Percentiles rank a stretch among this genome's conserved stretches.
Evolutionary conservation across 495 filamentous ascomycete species (phyloP).

Genomic region (Friedmanniomyces simplex): DNA sequence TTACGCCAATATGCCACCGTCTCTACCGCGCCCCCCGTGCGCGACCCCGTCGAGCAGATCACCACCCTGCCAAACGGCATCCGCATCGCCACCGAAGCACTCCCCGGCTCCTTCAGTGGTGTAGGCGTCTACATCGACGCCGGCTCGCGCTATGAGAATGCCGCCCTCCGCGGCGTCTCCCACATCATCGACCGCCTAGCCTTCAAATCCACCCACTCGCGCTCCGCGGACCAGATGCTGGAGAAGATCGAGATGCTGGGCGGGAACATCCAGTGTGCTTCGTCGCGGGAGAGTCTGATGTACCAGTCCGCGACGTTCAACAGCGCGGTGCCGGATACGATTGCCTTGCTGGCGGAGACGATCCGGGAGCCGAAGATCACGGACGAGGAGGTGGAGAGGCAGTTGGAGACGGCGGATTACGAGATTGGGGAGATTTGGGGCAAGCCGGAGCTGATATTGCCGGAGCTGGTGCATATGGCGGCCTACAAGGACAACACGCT

Average conservation of each 20-base stretch:
- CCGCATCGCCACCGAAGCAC: constrained; percentile 87
- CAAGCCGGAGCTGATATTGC: constrained; percentile 90
- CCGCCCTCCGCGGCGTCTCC: constrained; percentile 75
- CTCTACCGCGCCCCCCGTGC: background rate
- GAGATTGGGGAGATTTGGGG: constrained; percentile 98
- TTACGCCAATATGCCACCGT: constrained; percentile 15
- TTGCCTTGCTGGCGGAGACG: constrained; percentile 85
- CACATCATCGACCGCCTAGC: constrained; percentile 94
- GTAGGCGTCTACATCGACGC: constrained; percentile 96
- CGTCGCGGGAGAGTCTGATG: constrained; percentile 92
- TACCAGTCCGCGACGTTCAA: constrained; percentile 99
- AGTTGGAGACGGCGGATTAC: constrained; percentile 84
- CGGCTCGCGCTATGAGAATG: constrained; percentile 87
- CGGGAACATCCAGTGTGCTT: constrained; percentile 92
- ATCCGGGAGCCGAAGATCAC: constrained; percentile 81
- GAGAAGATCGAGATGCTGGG: constrained; percentile 77
- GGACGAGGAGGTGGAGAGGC: constrained; percentile 77
- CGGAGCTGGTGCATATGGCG: constrained; percentile 88
- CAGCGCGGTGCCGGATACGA: constrained; percentile 69
- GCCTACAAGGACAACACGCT: constrained; percentile 93
- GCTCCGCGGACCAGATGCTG: constrained; percentile 72
- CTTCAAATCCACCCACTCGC: constrained; percentile 79
- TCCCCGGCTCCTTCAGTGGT: constrained; percentile 90
- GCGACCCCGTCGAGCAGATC: constrained; percentile 77
- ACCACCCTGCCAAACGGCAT: constrained; percentile 88